A percentile compares a stretch with the other conserved stretches of the same genome.
phyloP scores from a whole-genome alignment of 2,329 filamentous ascomycete species.

The Alternaria sp. region DNA sequence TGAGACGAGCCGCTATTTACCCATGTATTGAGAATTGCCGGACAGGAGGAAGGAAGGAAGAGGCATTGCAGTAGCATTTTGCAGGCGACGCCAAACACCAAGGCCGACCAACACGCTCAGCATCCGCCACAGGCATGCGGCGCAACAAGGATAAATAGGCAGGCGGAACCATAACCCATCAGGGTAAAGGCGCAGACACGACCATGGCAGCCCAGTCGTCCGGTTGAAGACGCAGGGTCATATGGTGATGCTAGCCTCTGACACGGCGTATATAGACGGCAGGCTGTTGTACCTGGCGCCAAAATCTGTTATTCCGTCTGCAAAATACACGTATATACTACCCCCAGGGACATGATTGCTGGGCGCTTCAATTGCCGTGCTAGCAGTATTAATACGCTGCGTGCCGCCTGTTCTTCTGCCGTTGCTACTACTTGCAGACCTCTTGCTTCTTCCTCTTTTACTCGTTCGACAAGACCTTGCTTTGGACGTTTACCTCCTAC shows the following conservation, averaged over 20 bases:
- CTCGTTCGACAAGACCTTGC: conserved; percentile 8
- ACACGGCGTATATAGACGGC: conserved; percentile 29
- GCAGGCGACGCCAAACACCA: background rate
- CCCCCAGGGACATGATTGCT: conserved; percentile 25
- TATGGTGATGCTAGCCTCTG: conserved; percentile 25
- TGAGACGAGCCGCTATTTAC: conserved; percentile 14
- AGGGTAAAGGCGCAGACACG: conserved; percentile 19
- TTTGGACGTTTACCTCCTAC: conserved; percentile 11
- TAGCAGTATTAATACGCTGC: conserved; percentile 32
- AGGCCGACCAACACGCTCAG: background rate
- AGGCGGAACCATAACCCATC: conserved; percentile 20
- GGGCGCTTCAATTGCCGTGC: conserved; percentile 20
- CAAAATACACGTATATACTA: conserved; percentile 6
- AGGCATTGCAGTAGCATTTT: background rate
- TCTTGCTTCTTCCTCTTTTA: conserved; percentile 8
- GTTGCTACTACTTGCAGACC: conserved; percentile 11
- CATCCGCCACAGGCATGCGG: conserved; percentile 9
- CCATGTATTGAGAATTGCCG: conserved; percentile 4
- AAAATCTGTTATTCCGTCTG: conserved; percentile 21
- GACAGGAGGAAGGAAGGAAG: background rate
- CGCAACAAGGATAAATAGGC: conserved; percentile 27
- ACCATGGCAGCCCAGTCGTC: conserved; percentile 15
- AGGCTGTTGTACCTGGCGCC: conserved; percentile 19
- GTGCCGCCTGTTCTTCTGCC: conserved; percentile 16
- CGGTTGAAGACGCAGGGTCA: conserved; percentile 33